phyloP scores from a whole-genome alignment of 139 green algal genomes.

The Volvox africanus region DNA sequence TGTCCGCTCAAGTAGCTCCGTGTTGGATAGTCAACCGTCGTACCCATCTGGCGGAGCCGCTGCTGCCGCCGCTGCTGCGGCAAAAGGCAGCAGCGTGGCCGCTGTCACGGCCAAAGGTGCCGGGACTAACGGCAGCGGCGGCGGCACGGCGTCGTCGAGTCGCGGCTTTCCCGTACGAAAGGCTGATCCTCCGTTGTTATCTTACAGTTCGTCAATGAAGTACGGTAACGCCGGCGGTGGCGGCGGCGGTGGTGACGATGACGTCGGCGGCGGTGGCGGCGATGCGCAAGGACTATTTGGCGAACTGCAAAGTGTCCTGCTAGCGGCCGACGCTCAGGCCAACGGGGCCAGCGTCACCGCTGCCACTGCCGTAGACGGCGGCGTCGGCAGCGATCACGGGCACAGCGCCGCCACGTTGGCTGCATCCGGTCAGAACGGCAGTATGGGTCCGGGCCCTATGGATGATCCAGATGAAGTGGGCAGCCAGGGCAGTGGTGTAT shows the following conservation, averaged over 20 bases:
- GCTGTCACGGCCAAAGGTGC: not conserved
- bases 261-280: slow-evolving; percentile 5
- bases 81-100: not conserved
- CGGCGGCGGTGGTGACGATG: not conserved
- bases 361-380: not conserved
- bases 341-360: not conserved
- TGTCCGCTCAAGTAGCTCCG: not conserved
- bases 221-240: not conserved
- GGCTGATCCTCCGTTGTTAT: not conserved
- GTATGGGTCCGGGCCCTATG: no score
- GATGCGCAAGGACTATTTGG: slow-evolving; percentile 2
- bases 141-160: not conserved
- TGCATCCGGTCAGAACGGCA: not conserved
- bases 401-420: not conserved
- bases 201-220: not conserved
- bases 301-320: not conserved
- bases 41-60: not conserved
- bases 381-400: not conserved
- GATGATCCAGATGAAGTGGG: slow-evolving; percentile 15
- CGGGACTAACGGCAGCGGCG: not conserved
- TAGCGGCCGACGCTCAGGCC: not conserved
- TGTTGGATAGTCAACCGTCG: not conserved
- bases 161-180: not conserved
- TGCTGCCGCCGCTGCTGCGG: not conserved
- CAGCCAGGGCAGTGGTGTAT: slow-evolving; percentile 24